Evolutionary conservation across 257 asterid genomes (phyloP).

Genomic region (Plantago elongata): DNA sequence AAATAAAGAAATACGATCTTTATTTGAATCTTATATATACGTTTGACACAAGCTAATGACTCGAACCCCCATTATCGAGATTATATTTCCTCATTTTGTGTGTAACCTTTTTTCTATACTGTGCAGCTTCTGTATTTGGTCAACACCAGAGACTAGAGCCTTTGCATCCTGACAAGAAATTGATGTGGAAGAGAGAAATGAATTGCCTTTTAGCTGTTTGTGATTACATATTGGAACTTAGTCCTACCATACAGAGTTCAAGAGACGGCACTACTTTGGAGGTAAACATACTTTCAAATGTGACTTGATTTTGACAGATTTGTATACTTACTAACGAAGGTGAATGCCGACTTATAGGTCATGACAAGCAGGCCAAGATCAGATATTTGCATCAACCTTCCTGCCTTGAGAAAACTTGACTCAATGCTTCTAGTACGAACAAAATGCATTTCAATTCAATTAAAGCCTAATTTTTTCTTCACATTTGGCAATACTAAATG

Average conservation of each 20-base stretch:
- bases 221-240: conserved; percentile 68
- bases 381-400: conserved; percentile 45
- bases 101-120: neutral
- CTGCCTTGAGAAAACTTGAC: conserved; percentile 47
- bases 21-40: too few relatives aligned
- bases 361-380: conserved; percentile 47
- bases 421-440: conserved; percentile 49
- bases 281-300: conserved; percentile 33
- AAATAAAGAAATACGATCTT: too few relatives aligned
- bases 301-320: neutral
- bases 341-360: conserved; percentile 36
- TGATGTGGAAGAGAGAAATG: conserved; percentile 92
- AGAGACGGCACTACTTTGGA: conserved; percentile 62
- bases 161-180: conserved; percentile 50
- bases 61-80: neutral
- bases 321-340: conserved; percentile 8
- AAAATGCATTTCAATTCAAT: neutral
- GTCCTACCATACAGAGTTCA: conserved; percentile 46
- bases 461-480: neutral
- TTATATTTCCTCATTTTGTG: conserved; percentile 2
- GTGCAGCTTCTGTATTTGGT: conserved; percentile 80
- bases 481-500: neutral
- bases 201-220: conserved; percentile 65
- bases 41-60: too few relatives aligned
- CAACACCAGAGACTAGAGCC: conserved; percentile 77